These are phyloP conservation scores for Brassica balearica DNA, from an alignment of 441 rosid species.

Conservation along the genomic window DNA sequence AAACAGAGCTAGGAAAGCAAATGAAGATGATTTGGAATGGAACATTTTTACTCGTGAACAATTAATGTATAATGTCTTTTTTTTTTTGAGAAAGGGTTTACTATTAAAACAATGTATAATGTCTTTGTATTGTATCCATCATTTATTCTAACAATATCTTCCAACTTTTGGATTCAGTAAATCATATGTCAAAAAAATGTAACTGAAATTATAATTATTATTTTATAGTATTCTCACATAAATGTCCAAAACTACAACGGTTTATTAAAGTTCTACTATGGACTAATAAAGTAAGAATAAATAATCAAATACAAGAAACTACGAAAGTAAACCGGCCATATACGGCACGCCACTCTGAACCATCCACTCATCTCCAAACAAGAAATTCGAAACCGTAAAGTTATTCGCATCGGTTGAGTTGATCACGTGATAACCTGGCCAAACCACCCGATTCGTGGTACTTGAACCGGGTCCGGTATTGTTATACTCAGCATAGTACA, in stretches of 20 bases:
- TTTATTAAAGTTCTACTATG: conserved; percentile 1
- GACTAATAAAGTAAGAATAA: conserved; percentile 5
- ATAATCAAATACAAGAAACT: conserved; percentile 22
- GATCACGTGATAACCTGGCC: conserved; percentile 71
- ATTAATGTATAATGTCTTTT: too few relatives aligned
- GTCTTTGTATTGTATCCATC: not conserved
- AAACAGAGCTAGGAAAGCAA: not conserved
- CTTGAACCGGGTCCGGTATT: conserved; percentile 71
- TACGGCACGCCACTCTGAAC: conserved; percentile 67
- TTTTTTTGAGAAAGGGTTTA: too few relatives aligned
- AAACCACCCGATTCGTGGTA: conserved; percentile 51
- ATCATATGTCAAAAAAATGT: not conserved
- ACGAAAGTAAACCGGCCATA: conserved; percentile 48
- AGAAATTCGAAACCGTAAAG: conserved; percentile 64
- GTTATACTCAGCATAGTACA: conserved; percentile 72
- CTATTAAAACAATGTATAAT: not conserved
- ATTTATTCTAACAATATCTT: not conserved
- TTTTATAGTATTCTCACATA: not conserved
- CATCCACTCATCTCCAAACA: conserved; percentile 76
- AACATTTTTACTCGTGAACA: too few relatives aligned
- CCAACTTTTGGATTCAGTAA: not conserved
- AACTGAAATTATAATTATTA: not conserved
- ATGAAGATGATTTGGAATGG: not conserved
- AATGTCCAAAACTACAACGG: conserved; percentile 9
- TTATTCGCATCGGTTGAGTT: conserved; percentile 54